phyloP scores from a whole-genome alignment of 306 rosid genomes.

The Corylus avellana region DNA sequence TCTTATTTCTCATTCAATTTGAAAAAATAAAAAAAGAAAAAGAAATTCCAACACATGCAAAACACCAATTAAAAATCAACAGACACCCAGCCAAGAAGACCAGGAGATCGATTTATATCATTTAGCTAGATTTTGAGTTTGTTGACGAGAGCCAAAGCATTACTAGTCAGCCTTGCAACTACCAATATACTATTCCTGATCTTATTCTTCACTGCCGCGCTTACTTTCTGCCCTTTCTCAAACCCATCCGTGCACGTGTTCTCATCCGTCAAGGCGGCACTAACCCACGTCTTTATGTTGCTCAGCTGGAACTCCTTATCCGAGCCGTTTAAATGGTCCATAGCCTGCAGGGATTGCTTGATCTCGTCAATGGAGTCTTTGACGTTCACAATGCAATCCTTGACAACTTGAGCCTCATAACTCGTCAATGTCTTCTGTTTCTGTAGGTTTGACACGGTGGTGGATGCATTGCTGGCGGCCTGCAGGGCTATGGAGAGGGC shows the following conservation, averaged over 20 bases:
- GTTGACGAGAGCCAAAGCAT: slow-evolving; percentile 53
- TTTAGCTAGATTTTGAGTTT: too few relatives aligned
- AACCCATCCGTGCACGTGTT: slow-evolving; percentile 51
- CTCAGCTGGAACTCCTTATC: slow-evolving; percentile 33
- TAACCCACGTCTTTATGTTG: slow-evolving; percentile 44
- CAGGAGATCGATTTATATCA: too few relatives aligned
- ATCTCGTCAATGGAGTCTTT: slow-evolving; percentile 32
- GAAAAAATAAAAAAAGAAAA: too few relatives aligned
- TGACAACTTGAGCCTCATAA: background rate
- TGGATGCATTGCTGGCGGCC: background rate
- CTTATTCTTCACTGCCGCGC: slow-evolving; percentile 11
- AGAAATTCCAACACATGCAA: too few relatives aligned
- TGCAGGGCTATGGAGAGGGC: slow-evolving; percentile 5
- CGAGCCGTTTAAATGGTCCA: slow-evolving; percentile 23
- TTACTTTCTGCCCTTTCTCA: slow-evolving; percentile 29
- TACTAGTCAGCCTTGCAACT: slow-evolving; percentile 44
- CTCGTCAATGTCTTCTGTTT: background rate
- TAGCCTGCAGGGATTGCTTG: slow-evolving; percentile 27
- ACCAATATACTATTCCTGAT: slow-evolving; percentile 25
- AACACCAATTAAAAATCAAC: too few relatives aligned
- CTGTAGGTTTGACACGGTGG: background rate
- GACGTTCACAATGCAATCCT: slow-evolving; percentile 15
- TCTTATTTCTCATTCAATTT: too few relatives aligned
- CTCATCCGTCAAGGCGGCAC: slow-evolving; percentile 46
- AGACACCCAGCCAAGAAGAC: too few relatives aligned